These are phyloP conservation scores for Hansenula lynferdii DNA, from an alignment of 1,139 yeast species.

Conservation along the genomic window DNA sequence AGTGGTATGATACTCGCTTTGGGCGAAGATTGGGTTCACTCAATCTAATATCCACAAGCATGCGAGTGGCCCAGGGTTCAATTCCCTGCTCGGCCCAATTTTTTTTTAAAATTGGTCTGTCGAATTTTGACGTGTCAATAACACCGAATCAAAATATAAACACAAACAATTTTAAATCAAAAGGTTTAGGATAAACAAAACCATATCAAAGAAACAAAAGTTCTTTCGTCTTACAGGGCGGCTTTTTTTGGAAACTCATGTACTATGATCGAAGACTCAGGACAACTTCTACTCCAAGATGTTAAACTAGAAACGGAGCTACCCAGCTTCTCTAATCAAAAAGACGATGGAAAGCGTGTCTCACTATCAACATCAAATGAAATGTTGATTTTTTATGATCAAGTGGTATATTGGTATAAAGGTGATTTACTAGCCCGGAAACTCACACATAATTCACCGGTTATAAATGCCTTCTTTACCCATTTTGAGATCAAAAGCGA, in stretches of 20 bases:
- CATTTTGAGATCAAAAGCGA: conserved; percentile 26
- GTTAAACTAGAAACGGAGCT: not conserved
- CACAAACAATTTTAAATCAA: too few relatives aligned
- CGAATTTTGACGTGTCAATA: not conserved
- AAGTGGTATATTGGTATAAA: conserved; percentile 38
- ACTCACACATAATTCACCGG: conserved; percentile 42
- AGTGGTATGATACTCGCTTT: conserved; percentile 5
- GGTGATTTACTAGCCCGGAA: conserved; percentile 47
- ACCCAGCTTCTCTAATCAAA: not conserved
- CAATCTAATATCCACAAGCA: conserved; percentile 1
- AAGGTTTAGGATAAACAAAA: too few relatives aligned
- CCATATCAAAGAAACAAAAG: too few relatives aligned
- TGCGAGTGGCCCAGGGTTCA: conserved; percentile 5
- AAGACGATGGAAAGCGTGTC: not conserved
- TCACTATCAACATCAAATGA: conserved; percentile 15
- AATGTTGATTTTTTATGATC: conserved; percentile 24
- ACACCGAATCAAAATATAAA: not conserved
- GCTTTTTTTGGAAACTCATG: not conserved
- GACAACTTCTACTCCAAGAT: not conserved
- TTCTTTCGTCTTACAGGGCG: too few relatives aligned
- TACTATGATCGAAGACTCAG: not conserved
- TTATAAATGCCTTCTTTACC: conserved; percentile 48
- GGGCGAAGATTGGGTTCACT: conserved; percentile 3
- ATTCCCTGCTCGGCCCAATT: conserved; percentile 4
- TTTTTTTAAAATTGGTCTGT: not conserved